A percentile compares a stretch with the other conserved stretches of the same genome.
Evolutionary conservation across 129 eudicot species (phyloP).

Genomic region (Kitagawia praeruptora): DNA sequence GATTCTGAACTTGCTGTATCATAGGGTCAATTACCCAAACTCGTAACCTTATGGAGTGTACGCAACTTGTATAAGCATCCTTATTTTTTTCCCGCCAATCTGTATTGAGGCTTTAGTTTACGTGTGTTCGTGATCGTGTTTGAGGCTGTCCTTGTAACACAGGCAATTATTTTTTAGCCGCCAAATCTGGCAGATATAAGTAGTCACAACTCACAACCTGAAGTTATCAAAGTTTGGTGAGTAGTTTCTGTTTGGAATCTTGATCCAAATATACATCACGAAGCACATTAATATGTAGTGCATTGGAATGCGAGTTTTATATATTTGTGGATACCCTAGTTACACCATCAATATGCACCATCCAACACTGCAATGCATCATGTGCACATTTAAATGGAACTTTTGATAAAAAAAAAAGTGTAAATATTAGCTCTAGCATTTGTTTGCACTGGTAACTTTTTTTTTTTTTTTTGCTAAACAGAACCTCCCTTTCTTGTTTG

Average conservation of each 20-base stretch:
- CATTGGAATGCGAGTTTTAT: not conserved
- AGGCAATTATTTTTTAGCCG: not conserved
- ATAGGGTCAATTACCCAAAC: constrained; percentile 24
- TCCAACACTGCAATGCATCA: not conserved
- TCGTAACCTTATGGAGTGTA: constrained; percentile 11
- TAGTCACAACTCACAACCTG: not conserved
- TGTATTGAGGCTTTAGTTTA: constrained; percentile 1
- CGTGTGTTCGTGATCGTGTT: constrained; percentile 10
- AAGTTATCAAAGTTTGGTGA: not conserved
- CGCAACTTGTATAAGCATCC: constrained; percentile 16
- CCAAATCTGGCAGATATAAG: not conserved
- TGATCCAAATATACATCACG: not conserved
- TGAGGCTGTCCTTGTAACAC: constrained; percentile 9
- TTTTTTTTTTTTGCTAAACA: not conserved
- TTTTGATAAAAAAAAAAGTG: not conserved
- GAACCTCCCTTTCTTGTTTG: not conserved
- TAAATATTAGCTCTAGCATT: not conserved
- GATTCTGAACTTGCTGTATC: constrained; percentile 22
- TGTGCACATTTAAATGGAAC: not conserved
- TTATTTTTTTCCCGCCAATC: constrained; percentile 3
- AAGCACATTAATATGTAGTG: not conserved
- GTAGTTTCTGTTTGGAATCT: not conserved
- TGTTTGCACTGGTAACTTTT: not conserved
- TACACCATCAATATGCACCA: not conserved
- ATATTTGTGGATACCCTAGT: not conserved